A percentile compares a stretch with the other conserved stretches of the same genome.
phyloP scores from a whole-genome alignment of 106 monocot genomes.

The Dendrobium officinale region DNA sequence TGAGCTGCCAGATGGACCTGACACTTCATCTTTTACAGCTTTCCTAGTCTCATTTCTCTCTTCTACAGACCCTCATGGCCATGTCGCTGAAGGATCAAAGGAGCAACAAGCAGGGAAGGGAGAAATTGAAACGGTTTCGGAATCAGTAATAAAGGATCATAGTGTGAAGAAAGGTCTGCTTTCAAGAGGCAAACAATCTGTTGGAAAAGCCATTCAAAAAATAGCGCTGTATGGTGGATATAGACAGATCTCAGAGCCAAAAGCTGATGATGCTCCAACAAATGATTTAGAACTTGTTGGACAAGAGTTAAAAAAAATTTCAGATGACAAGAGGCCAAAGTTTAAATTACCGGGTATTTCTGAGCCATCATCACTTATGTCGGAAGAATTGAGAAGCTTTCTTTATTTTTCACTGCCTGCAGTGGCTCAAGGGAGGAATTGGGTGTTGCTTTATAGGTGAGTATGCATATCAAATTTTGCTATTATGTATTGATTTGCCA shows the following conservation, averaged over 20 bases:
- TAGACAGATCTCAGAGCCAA: constrained; percentile 48
- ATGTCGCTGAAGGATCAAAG: constrained; percentile 29
- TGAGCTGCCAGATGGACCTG: constrained; percentile 53
- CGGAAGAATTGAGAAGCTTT: constrained; percentile 50
- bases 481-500: background rate
- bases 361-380: constrained; percentile 79
- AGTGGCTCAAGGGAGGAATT: constrained; percentile 70
- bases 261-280: constrained; percentile 19
- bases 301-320: constrained; percentile 20
- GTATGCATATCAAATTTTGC: constrained; percentile 4
- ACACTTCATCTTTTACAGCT: constrained; percentile 93
- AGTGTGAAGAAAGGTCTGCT: constrained; percentile 54
- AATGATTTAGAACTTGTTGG: constrained; percentile 22
- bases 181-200: constrained; percentile 64
- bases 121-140: constrained; percentile 24
- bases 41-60: constrained; percentile 76
- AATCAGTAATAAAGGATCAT: constrained; percentile 38
- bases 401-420: constrained; percentile 74
- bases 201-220: constrained; percentile 63
- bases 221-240: constrained; percentile 53
- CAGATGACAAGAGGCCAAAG: constrained; percentile 18
- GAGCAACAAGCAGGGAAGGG: constrained; percentile 24
- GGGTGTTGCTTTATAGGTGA: constrained; percentile 93
- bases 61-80: constrained; percentile 39
- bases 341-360: constrained; percentile 63